phyloP scores from a whole-genome alignment of 331 rosid genomes.

The Malus hybrid region DNA sequence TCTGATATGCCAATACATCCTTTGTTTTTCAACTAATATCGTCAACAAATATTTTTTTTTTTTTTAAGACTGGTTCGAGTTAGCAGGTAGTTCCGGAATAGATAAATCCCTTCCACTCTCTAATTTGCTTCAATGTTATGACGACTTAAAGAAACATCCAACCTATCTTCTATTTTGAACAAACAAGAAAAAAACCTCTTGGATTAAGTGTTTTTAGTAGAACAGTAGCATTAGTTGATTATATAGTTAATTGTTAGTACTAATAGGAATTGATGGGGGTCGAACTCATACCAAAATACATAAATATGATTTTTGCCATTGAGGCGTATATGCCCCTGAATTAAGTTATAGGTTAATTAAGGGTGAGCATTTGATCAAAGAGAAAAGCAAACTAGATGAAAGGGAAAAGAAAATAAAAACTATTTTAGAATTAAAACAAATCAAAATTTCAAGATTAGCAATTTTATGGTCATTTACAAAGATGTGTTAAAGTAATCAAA shows the following conservation, averaged over 20 bases:
- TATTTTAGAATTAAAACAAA: not conserved
- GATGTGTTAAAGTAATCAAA: not conserved
- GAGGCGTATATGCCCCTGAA: too few relatives aligned
- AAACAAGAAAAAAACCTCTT: not conserved
- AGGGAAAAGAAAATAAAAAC: not conserved
- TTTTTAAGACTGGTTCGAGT: too few relatives aligned
- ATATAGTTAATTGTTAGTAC: too few relatives aligned
- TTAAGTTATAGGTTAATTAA: too few relatives aligned
- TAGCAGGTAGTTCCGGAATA: too few relatives aligned
- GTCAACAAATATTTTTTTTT: not conserved
- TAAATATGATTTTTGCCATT: too few relatives aligned
- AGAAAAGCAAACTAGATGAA: not conserved
- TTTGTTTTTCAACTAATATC: too few relatives aligned
- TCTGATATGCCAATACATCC: too few relatives aligned
- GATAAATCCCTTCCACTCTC: not conserved
- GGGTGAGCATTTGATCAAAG: not conserved
- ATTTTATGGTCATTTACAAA: not conserved
- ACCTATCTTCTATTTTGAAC: not conserved
- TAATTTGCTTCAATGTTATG: not conserved
- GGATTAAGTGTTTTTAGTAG: too few relatives aligned
- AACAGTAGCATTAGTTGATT: too few relatives aligned
- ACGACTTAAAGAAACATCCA: not conserved
- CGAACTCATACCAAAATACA: too few relatives aligned
- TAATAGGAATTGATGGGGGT: too few relatives aligned
- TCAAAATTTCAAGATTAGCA: not conserved